These are phyloP conservation scores for Chalciporus sp. DNA, from an alignment of 1,284 basidiomycete species.

Conservation along the genomic window DNA sequence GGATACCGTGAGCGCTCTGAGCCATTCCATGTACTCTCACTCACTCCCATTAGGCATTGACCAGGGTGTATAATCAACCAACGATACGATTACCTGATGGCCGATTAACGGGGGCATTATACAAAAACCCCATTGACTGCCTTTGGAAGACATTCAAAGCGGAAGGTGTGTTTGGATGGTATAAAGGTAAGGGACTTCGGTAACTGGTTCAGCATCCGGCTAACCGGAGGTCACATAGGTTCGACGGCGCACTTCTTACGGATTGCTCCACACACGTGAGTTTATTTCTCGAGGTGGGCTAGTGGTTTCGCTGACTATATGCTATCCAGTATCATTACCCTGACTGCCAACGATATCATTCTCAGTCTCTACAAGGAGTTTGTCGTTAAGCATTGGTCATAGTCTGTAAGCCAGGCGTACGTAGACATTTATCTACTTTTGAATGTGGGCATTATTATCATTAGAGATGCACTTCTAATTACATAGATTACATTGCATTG, in stretches of 20 bases:
- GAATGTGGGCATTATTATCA: not conserved
- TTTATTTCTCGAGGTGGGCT: slow-evolving; percentile 3
- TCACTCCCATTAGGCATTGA: slow-evolving; percentile 65
- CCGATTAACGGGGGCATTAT: slow-evolving; percentile 74
- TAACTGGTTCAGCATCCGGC: not conserved
- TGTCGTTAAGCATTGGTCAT: slow-evolving; percentile 17
- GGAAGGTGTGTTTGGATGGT: slow-evolving; percentile 90
- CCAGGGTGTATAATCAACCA: slow-evolving; percentile 96
- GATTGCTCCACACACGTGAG: slow-evolving; percentile 90
- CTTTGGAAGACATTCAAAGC: slow-evolving; percentile 93
- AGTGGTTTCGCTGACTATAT: slow-evolving; percentile 6
- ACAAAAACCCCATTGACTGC: slow-evolving; percentile 93
- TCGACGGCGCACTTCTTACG: slow-evolving; percentile 91
- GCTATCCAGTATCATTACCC: slow-evolving; percentile 71
- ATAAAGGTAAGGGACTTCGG: slow-evolving; percentile 66
- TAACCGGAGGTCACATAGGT: slow-evolving; percentile 46
- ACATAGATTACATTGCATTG: not conserved
- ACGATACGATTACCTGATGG: slow-evolving; percentile 76
- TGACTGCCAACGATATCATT: slow-evolving; percentile 87
- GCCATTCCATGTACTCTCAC: not conserved
- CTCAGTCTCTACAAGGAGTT: slow-evolving; percentile 67
- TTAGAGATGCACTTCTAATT: not conserved
- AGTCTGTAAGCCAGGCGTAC: slow-evolving; percentile 7
- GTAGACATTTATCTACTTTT: not conserved
- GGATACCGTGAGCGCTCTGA: slow-evolving; percentile 65